Base-by-base conservation (phyloP, 495 filamentous ascomycete genomes). In the Penicillium canescens region DNA sequence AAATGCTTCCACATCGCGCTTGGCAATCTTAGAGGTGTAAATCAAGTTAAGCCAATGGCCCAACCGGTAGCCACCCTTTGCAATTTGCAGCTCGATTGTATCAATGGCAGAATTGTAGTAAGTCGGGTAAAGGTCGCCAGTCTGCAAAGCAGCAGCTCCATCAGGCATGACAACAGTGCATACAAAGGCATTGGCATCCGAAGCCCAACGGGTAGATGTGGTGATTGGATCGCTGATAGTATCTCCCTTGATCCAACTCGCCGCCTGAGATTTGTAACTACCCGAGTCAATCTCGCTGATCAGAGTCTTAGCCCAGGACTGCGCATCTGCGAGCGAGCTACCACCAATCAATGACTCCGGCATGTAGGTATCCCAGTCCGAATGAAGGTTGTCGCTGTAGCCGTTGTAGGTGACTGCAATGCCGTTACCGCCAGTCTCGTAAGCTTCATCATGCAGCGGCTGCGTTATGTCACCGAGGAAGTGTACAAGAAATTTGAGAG, bases 51-150 rank as follows among this genome's bases (percentile, higher is more conserved):
- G 31, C 63, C 63, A 66, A 37, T 66, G 64, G 0, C 38, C 83
- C 78, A 89, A 64, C 20, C 88, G 80, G 57, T 85, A 91, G 10
- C 89, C 89, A 9, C 83, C 89, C 63, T 84, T 86, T 3, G 88
- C 89, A 60, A 96, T 79, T 68, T 89, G 83, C 56, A 83, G 55
- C 73, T 93, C 83, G 37, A 94, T 80, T 70, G 12, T 85, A 81
- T 14, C 73, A 73, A 41, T 86, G 72, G 61, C 85, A 87, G 71
- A 69, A 43, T 84, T 67, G 31, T 85, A 72, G 39, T 77, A 76
- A 13, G 58, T 57, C 6, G 75, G 48, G 36, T 80, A 81, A 44
- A 73, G 71, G 39, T 70, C 61, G 3, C 61, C 63, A 4, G 41
- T 59, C 40, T 61, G 35, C 37, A 66, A 42, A 11, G 63, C 63